Evolutionary conservation across 805 yeast species (phyloP).

Genomic region (Candida easanensis): DNA sequence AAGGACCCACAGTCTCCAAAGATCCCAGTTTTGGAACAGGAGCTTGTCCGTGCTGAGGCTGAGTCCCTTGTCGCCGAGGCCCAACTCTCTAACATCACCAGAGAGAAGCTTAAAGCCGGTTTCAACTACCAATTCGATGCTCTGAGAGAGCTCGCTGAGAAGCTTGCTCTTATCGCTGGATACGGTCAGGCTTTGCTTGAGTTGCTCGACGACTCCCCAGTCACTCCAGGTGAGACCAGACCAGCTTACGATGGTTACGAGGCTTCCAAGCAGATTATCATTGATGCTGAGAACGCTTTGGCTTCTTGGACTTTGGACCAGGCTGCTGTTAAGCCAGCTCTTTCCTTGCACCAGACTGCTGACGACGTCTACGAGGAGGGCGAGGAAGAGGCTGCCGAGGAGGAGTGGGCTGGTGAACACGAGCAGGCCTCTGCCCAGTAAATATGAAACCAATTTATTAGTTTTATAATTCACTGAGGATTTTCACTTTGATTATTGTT

Average conservation of each 20-base stretch:
- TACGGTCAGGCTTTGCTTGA: constrained; percentile 97
- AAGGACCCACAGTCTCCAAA: constrained; percentile 98
- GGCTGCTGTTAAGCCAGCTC: constrained; percentile 92
- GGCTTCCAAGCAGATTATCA: constrained; percentile 95
- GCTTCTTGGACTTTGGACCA: constrained; percentile 96
- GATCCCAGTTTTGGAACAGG: constrained; percentile 94
- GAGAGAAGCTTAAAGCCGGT: constrained; percentile 97
- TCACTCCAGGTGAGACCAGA: constrained; percentile 98
- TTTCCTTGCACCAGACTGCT: constrained; percentile 75
- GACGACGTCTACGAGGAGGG: constrained; percentile 56
- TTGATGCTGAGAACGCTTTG: constrained; percentile 93
- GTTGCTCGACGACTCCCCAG: constrained; percentile 93
- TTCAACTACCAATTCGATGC: constrained; percentile 97
- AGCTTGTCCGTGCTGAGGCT: constrained; percentile 98
- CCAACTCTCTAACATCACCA: constrained; percentile 94
- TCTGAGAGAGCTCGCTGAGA: constrained; percentile 91
- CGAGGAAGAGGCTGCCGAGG: constrained; percentile 40
- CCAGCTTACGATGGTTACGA: constrained; percentile 98
- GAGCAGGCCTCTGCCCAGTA: constrained; percentile 16
- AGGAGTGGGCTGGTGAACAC: constrained; percentile 30
- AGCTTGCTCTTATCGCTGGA: constrained; percentile 95
- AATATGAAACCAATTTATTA: no score
- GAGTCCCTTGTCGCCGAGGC: constrained; percentile 99
- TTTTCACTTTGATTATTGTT: background rate
- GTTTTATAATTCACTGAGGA: background rate